Conservation (phyloP, 176 grass and related monocot species). For the Elaeis guineensis region DNA sequence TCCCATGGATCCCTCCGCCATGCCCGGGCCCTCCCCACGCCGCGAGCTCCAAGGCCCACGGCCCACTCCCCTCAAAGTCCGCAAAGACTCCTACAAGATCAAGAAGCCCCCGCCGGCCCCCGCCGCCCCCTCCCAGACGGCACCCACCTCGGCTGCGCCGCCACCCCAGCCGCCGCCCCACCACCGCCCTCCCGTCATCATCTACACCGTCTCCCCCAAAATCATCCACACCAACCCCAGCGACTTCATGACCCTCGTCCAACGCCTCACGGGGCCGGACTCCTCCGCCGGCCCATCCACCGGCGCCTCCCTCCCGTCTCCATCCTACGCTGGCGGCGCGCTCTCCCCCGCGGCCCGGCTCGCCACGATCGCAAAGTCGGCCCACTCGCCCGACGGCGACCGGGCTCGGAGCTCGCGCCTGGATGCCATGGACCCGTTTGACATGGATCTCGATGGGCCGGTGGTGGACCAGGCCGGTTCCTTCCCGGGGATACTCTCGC, state of each 20-base stretch:
- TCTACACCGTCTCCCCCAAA: slow-evolving; percentile 95
- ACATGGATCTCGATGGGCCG: neutral
- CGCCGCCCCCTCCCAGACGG: slow-evolving; percentile 6
- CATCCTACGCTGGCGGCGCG: neutral
- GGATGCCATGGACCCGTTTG: neutral
- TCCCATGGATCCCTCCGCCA: neutral
- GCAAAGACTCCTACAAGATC: slow-evolving; percentile 73
- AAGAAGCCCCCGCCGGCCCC: slow-evolving; percentile 59
- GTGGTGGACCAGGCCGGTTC: slow-evolving; percentile 1
- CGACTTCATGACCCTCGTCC: slow-evolving; percentile 96
- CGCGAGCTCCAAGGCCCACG: slow-evolving; percentile 70
- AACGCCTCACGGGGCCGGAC: slow-evolving; percentile 61
- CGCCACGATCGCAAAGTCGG: slow-evolving; percentile 58
- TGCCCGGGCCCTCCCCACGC: slow-evolving; percentile 34
- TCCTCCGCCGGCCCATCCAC: slow-evolving; percentile 1
- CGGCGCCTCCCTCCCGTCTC: neutral
- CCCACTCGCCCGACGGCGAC: too few species aligned
- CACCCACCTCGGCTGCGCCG: neutral
- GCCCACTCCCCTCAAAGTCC: slow-evolving; percentile 54
- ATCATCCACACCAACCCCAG: slow-evolving; percentile 68
- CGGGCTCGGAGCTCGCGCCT: neutral
- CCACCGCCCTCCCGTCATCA: slow-evolving; percentile 57
- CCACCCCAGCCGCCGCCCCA: neutral
- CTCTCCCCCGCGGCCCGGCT: slow-evolving; percentile 46
- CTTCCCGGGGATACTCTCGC: slow-evolving; percentile 58